These are phyloP conservation scores for Xylaria sp. DNA, from an alignment of 2,329 filamentous ascomycete species.

Conservation along the genomic window DNA sequence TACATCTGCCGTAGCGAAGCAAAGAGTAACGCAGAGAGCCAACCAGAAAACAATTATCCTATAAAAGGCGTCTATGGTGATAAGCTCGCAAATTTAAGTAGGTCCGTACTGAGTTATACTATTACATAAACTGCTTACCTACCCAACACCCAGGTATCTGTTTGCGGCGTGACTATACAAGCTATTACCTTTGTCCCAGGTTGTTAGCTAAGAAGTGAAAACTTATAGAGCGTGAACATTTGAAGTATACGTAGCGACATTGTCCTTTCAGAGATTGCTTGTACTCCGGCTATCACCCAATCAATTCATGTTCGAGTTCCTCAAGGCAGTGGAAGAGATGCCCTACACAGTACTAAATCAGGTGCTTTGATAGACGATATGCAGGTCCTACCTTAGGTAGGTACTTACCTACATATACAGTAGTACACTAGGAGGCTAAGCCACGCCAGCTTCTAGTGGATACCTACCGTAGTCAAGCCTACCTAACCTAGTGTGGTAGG, in stretches of 20 bases:
- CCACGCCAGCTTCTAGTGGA: slow-evolving; percentile 5
- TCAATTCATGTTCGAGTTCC: background rate
- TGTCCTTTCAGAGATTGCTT: background rate
- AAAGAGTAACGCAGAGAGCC: too few species aligned
- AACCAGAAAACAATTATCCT: too few species aligned
- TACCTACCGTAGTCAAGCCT: background rate
- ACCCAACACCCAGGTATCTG: too few species aligned
- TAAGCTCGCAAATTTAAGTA: background rate
- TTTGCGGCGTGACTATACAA: too few species aligned
- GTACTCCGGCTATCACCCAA: background rate
- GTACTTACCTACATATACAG: background rate
- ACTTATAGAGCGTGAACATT: background rate
- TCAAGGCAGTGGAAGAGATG: background rate
- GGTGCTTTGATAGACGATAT: background rate
- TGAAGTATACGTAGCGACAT: slow-evolving; percentile 1
- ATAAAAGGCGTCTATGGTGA: background rate
- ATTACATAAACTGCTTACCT: too few species aligned
- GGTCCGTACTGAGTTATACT: too few species aligned
- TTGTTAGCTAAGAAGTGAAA: background rate
- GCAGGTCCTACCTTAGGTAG: slow-evolving; percentile 5
- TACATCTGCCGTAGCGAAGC: background rate
- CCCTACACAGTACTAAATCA: background rate
- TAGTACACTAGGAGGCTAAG: slow-evolving; percentile 12
- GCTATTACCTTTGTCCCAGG: background rate
- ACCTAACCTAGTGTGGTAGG: slow-evolving; percentile 3